phyloP scores from a whole-genome alignment of 352 stramenopile genomes.

The Globisporangium uncinulatum region DNA sequence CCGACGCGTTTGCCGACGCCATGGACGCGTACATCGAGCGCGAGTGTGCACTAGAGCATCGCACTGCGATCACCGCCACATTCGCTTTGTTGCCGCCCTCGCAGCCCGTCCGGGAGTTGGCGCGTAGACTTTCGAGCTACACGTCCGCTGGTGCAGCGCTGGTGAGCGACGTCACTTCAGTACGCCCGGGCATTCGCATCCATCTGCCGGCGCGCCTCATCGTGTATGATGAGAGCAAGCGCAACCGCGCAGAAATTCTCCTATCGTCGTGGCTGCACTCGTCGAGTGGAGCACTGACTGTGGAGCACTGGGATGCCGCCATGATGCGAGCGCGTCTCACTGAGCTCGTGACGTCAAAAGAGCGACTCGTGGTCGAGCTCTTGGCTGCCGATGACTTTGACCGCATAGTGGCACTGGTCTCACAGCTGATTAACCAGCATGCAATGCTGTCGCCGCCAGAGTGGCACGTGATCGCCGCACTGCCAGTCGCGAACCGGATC shows the following conservation, averaged over 20 bases:
- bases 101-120: neutral
- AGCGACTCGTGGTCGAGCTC: conserved; percentile 37
- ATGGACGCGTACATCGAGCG: conserved; percentile 15
- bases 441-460: conserved; percentile 38
- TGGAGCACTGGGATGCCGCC: conserved; percentile 10
- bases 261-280: conserved; percentile 8
- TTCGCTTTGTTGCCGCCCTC: neutral
- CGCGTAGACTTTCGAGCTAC: too few relatives aligned
- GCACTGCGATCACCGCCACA: neutral
- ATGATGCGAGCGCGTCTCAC: conserved; percentile 12
- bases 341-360: conserved; percentile 24
- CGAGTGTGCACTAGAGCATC: neutral
- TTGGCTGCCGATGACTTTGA: conserved; percentile 23
- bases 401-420: conserved; percentile 28
- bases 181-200: neutral
- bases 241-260: neutral
- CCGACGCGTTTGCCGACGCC: conserved; percentile 16
- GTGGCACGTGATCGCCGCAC: conserved; percentile 38
- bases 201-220: conserved; percentile 8
- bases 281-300: conserved; percentile 3
- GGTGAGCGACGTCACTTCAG: conserved; percentile 1
- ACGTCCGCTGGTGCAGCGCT: conserved; percentile 1
- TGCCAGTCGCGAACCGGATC: conserved; percentile 23
- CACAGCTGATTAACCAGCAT: conserved; percentile 46
- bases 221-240: conserved; percentile 8